Evolutionary conservation across 345 rosid species (phyloP).

Genomic region (Citrus inodora): DNA sequence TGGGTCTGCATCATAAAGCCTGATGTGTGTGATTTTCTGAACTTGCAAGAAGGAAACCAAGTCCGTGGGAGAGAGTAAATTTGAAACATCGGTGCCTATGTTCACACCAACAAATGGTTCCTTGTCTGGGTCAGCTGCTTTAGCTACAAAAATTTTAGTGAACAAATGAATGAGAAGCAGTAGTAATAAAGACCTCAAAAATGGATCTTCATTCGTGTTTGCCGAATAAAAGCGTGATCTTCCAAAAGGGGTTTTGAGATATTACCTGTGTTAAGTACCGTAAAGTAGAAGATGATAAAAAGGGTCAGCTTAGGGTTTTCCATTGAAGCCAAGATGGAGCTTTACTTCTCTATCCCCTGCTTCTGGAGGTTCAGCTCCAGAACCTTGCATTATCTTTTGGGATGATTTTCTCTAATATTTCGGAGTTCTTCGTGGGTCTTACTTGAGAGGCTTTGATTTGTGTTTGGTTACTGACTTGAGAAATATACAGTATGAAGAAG

Average conservation of each 20-base stretch:
- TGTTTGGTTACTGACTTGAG: constrained; percentile 17
- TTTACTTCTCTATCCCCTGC: constrained; percentile 36
- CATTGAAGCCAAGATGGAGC: constrained; percentile 59
- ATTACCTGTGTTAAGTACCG: constrained; percentile 22
- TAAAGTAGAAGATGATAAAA: constrained; percentile 31
- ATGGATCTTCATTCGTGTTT: not conserved
- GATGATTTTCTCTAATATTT: not conserved
- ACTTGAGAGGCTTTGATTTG: constrained; percentile 5
- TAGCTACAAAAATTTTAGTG: constrained; percentile 15
- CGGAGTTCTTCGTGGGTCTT: not conserved
- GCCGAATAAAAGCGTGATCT: not conserved
- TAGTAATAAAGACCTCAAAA: not conserved
- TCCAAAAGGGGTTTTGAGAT: constrained; percentile 5
- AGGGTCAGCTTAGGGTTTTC: constrained; percentile 43
- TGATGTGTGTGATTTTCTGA: constrained; percentile 70
- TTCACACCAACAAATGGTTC: constrained; percentile 84
- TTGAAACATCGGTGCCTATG: constrained; percentile 74
- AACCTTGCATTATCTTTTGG: constrained; percentile 68
- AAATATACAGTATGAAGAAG: constrained; percentile 1
- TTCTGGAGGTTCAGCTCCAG: constrained; percentile 39
- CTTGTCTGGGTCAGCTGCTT: constrained; percentile 42
- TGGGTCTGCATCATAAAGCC: constrained; percentile 80
- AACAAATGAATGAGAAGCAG: not conserved
- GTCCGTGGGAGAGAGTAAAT: constrained; percentile 42
- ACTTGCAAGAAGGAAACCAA: constrained; percentile 65